phyloP scores from a whole-genome alignment of 306 rosid genomes.

The Ceratonia siliqua region DNA sequence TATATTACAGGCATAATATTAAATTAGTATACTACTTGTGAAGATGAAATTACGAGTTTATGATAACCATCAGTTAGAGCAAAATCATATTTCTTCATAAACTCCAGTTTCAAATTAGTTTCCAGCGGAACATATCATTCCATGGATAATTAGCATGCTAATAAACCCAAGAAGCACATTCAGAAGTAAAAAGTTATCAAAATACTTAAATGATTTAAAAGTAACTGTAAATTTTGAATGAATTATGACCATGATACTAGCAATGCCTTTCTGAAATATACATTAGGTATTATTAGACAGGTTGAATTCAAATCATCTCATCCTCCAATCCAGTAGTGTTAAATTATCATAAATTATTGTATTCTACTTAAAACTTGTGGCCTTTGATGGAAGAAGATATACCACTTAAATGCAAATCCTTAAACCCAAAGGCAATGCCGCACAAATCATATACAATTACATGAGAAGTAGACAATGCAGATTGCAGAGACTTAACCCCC shows the following conservation, averaged over 20 bases:
- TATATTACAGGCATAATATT: too few species aligned
- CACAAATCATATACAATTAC: background rate
- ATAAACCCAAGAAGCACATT: too few species aligned
- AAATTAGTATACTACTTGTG: too few species aligned
- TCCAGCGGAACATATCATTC: too few species aligned
- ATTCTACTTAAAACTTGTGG: background rate
- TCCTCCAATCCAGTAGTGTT: background rate
- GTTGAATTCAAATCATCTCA: background rate
- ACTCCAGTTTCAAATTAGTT: too few species aligned
- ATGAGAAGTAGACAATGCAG: background rate
- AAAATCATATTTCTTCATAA: too few species aligned
- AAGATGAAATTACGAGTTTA: too few species aligned
- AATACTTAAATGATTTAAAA: background rate
- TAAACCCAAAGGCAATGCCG: constrained; percentile 1
- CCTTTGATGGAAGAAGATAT: background rate
- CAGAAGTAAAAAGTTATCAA: background rate
- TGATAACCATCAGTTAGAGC: too few species aligned
- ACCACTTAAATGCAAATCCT: background rate
- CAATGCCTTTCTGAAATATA: background rate
- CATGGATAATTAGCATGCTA: too few species aligned
- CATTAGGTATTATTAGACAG: background rate
- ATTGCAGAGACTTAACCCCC: background rate
- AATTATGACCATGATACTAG: background rate
- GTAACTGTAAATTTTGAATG: background rate
- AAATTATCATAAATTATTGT: background rate